These are phyloP conservation scores for Eremothecium cymbalariae DNA, from an alignment of 1,139 yeast species.

Conservation along the genomic window DNA sequence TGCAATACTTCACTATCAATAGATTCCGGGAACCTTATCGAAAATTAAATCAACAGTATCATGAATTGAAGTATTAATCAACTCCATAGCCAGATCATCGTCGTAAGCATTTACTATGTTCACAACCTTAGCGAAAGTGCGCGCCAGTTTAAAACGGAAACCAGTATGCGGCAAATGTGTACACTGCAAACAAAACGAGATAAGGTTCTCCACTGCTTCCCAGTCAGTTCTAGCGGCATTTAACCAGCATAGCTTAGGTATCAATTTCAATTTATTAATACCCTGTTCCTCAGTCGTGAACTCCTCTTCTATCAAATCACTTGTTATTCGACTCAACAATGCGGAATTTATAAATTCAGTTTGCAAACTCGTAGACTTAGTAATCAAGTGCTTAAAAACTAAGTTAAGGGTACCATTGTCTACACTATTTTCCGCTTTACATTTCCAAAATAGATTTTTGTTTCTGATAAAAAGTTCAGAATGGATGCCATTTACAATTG, in stretches of 20 bases:
- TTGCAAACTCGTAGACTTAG: constrained; percentile 4
- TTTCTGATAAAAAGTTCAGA: constrained; percentile 29
- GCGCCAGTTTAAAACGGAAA: constrained; percentile 30
- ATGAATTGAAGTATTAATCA: constrained; percentile 20
- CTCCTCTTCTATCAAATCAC: constrained; percentile 4
- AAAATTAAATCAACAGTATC: constrained; percentile 15
- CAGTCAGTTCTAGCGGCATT: constrained; percentile 20
- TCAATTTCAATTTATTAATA: constrained; percentile 16
- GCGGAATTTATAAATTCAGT: neutral
- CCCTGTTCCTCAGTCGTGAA: constrained; percentile 13
- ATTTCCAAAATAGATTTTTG: constrained; percentile 13
- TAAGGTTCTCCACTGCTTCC: constrained; percentile 37
- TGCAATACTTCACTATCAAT: constrained; percentile 31
- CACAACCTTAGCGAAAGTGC: constrained; percentile 29
- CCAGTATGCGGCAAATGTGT: constrained; percentile 28
- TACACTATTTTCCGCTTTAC: constrained; percentile 1
- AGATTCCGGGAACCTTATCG: constrained; percentile 18
- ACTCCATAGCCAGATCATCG: constrained; percentile 20
- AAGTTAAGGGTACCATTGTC: constrained; percentile 17
- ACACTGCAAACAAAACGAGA: constrained; percentile 40
- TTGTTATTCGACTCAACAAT: constrained; percentile 5
- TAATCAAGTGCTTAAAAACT: constrained; percentile 6
- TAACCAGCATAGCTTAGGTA: constrained; percentile 27
- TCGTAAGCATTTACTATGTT: constrained; percentile 19
- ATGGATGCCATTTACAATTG: constrained; percentile 25